These are phyloP conservation scores for Leishmania turanica DNA, from an alignment of 208 protist species.

Conservation along the genomic window DNA sequence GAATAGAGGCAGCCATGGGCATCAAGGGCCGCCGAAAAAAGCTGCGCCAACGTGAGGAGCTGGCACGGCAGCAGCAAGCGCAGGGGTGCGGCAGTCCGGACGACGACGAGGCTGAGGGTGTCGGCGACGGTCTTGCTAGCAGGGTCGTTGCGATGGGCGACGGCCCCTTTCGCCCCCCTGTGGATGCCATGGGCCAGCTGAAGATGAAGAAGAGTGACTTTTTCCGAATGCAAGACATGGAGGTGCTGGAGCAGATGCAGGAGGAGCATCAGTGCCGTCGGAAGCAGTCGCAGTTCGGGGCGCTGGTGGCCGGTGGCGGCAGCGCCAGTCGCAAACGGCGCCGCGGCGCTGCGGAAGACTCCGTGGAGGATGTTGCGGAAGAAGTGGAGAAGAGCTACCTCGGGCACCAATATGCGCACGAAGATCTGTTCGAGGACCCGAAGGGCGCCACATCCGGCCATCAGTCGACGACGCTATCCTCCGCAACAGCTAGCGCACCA, in stretches of 20 bases:
- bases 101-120: conserved; percentile 6
- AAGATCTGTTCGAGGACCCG: conserved; percentile 18
- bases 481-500: neutral
- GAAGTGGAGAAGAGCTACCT: conserved; percentile 51
- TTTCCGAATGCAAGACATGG: conserved; percentile 81
- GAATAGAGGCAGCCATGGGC: conserved; percentile 48
- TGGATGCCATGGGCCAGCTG: conserved; percentile 50
- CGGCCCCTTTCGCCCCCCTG: conserved; percentile 51
- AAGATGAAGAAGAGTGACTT: conserved; percentile 87
- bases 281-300: conserved; percentile 17
- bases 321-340: conserved; percentile 19
- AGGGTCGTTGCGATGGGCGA: conserved; percentile 34
- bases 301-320: conserved; percentile 12
- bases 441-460: neutral
- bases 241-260: conserved; percentile 76
- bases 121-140: conserved; percentile 11
- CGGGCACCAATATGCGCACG: conserved; percentile 31
- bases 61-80: conserved; percentile 26
- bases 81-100: conserved; percentile 5
- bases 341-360: conserved; percentile 9
- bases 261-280: conserved; percentile 75
- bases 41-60: conserved; percentile 57
- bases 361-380: conserved; percentile 28
- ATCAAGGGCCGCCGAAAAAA: conserved; percentile 83
- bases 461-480: neutral